phyloP scores from a whole-genome alignment of 2,329 filamentous ascomycete genomes.

The Acephala macrosclerotiorum region DNA sequence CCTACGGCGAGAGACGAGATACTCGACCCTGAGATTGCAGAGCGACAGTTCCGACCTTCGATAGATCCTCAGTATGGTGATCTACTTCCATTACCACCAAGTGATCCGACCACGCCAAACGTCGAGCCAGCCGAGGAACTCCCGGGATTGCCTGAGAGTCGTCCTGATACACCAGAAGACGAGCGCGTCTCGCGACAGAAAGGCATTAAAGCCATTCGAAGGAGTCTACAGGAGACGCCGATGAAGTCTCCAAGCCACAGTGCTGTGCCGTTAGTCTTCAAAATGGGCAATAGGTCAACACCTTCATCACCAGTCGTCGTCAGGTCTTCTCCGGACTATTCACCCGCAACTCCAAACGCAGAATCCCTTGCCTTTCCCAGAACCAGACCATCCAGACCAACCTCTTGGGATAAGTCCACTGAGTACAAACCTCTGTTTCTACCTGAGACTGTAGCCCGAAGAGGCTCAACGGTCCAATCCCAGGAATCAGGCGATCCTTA shows the following conservation, averaged over 20 bases:
- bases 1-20: constrained; percentile 43
- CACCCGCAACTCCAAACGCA: constrained; percentile 44
- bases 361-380: constrained; percentile 46
- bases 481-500: constrained; percentile 47
- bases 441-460: constrained; percentile 61
- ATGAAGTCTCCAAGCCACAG: constrained; percentile 54
- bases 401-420: constrained; percentile 67
- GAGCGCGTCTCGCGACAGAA: constrained; percentile 38
- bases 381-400: constrained; percentile 55
- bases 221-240: constrained; percentile 39
- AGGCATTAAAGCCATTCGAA: constrained; percentile 33
- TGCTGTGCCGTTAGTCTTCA: constrained; percentile 62
- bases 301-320: constrained; percentile 52
- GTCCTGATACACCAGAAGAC: constrained; percentile 53
- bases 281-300: constrained; percentile 49
- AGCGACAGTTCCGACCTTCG: constrained; percentile 63
- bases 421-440: constrained; percentile 86
- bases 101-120: constrained; percentile 59
- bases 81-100: constrained; percentile 69
- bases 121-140: constrained; percentile 48
- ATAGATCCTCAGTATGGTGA: constrained; percentile 73
- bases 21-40: constrained; percentile 64
- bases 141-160: constrained; percentile 65
- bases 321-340: constrained; percentile 49
- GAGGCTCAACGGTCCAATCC: constrained; percentile 31